A percentile compares a stretch with the other conserved stretches of the same genome.
Conservation (phyloP, 2,329 filamentous ascomycete species). For the Dactylellina drechsleri region DNA sequence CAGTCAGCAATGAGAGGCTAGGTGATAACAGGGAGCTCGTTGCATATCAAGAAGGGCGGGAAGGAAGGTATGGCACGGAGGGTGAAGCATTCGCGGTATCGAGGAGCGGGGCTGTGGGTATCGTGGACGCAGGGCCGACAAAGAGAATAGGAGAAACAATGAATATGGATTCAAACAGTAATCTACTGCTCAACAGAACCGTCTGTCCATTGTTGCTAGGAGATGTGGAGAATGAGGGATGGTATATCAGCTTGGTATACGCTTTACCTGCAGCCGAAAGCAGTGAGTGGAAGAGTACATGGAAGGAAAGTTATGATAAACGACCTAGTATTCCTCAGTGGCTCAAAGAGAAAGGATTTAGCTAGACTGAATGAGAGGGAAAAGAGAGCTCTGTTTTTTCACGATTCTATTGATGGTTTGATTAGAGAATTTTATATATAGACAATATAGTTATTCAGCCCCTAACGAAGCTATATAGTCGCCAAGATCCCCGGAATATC, state of each 20-base stretch:
- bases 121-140: slow-evolving; percentile 62
- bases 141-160: slow-evolving; percentile 72
- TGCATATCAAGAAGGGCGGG: slow-evolving; percentile 60
- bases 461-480: no score
- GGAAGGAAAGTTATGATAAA: slow-evolving; percentile 16
- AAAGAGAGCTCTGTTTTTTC: no score
- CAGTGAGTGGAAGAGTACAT: slow-evolving; percentile 20
- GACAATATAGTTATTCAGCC: no score
- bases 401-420: no score
- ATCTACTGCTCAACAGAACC: slow-evolving; percentile 77
- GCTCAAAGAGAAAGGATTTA: slow-evolving; percentile 13
- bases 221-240: slow-evolving; percentile 69
- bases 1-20: slow-evolving; percentile 69
- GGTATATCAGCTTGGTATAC: slow-evolving; percentile 78
- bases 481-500: slow-evolving; percentile 28
- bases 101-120: slow-evolving; percentile 66
- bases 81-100: slow-evolving; percentile 64
- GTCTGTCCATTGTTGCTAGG: slow-evolving; percentile 76
- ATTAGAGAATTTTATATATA: no score
- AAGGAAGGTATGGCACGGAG: slow-evolving; percentile 62
- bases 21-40: slow-evolving; percentile 70
- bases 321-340: slow-evolving; percentile 16
- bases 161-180: slow-evolving; percentile 81
- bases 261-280: slow-evolving; percentile 68
- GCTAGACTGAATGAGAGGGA: not conserved